Evolutionary conservation across 1,139 yeast species (phyloP).

Genomic region (Pichia sp.): DNA sequence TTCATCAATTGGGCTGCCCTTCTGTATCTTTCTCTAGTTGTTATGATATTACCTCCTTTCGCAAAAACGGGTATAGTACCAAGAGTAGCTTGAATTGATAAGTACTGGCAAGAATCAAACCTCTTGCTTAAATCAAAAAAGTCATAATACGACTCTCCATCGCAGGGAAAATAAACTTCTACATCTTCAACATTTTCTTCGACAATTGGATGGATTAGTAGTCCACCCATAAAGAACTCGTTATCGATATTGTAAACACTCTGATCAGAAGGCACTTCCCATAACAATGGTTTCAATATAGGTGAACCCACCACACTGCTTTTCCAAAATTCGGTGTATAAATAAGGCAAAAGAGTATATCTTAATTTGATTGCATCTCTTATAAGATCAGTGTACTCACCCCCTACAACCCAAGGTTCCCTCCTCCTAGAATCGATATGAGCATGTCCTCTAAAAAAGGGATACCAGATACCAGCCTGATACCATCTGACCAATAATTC

Average conservation of each 20-base stretch:
- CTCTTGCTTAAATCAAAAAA: slow-evolving; percentile 34
- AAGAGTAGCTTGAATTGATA: slow-evolving; percentile 45
- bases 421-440: slow-evolving; percentile 88
- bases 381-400: slow-evolving; percentile 60
- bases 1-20: slow-evolving; percentile 72
- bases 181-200: slow-evolving; percentile 42
- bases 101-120: slow-evolving; percentile 29
- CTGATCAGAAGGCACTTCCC: slow-evolving; percentile 48
- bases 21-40: slow-evolving; percentile 66
- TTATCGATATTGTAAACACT: slow-evolving; percentile 62
- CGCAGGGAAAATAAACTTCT: slow-evolving; percentile 56
- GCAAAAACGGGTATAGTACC: slow-evolving; percentile 64
- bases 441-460: slow-evolving; percentile 94
- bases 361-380: slow-evolving; percentile 67
- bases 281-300: slow-evolving; percentile 68
- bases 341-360: slow-evolving; percentile 66
- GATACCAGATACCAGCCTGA: slow-evolving; percentile 92
- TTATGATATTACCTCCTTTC: slow-evolving; percentile 70
- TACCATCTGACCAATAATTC: slow-evolving; percentile 90
- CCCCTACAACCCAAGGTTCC: slow-evolving; percentile 86
- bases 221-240: slow-evolving; percentile 77
- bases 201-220: slow-evolving; percentile 78
- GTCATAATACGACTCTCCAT: slow-evolving; percentile 50
- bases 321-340: slow-evolving; percentile 75
- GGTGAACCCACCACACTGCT: slow-evolving; percentile 60